Base-by-base conservation (phyloP, 257 asterid genomes). In the Solanum gracilifrons region DNA sequence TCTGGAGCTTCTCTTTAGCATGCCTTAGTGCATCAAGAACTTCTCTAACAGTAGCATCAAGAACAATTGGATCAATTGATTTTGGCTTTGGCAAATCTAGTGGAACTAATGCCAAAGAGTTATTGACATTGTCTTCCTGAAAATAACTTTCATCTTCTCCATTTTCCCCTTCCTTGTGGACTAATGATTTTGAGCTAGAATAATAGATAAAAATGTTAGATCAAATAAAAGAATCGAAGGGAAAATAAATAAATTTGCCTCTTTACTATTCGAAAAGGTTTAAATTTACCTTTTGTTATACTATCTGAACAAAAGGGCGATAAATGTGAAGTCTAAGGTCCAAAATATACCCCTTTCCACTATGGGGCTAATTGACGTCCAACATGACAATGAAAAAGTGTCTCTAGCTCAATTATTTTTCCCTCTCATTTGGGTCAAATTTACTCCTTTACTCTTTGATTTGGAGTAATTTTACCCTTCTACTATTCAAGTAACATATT, bases 41-140 rank as follows among this genome's bases (percentile, higher is more conserved):
- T 88, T 93, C 93, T 87, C 88, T 92, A 80, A 94, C 98, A 12
- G 96, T 90, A 13, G 93, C 89, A 90, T 94, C 98, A 85, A 95
- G 96, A 68, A 92, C 93, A 69, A 84, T 93, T 29, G 96, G 95
- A 91, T 94, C 95, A 77, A 93, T 51, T 8, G 55, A 41, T 62
- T 82, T 73, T 79, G 83, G 43, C 84, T 91, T 88, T 11, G 84
- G 92, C 55, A 39, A 80, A 71, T 89, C 92, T 12, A 94, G 16
- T 13, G 60, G 21, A 32, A 94, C 93, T 36, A 96, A 84, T 82
- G 92, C 92, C 89, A 89, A 90, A 12, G 98, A 92, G 82, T 92
- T 84, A 86, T 95, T 94, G 68, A 84, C 93, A 9, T 77, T 27
- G 25, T 82, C 48, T 48, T 90, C 89, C 29, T 37, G 46, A 10